These are phyloP conservation scores for Clavariopsis aquatica DNA, from an alignment of 495 filamentous ascomycete species.

Conservation along the genomic window DNA sequence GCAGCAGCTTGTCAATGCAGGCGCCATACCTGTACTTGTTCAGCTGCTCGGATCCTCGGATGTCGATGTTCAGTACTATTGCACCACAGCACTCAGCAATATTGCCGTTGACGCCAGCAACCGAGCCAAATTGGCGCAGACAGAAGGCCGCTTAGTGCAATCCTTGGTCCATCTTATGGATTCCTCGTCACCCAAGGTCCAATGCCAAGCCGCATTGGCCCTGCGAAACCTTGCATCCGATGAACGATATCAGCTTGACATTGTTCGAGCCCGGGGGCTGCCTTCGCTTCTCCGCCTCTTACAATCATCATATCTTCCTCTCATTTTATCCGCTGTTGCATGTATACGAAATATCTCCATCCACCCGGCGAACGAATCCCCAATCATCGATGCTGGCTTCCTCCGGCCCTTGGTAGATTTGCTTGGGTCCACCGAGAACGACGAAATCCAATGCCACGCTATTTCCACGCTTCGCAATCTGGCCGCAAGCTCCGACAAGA, in stretches of 20 bases:
- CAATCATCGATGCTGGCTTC: constrained; percentile 97
- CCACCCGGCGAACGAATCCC: constrained; percentile 98
- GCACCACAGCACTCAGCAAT: constrained; percentile 96
- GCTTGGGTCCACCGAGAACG: constrained; percentile 91
- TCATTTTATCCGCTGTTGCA: constrained; percentile 95
- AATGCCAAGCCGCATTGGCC: constrained; percentile 94
- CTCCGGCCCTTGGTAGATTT: constrained; percentile 90
- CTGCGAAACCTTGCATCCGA: constrained; percentile 95
- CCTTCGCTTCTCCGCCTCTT: constrained; percentile 81
- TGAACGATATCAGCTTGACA: constrained; percentile 97
- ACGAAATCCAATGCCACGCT: constrained; percentile 98
- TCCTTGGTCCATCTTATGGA: constrained; percentile 96
- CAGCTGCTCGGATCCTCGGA: constrained; percentile 88
- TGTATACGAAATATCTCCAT: constrained; percentile 99
- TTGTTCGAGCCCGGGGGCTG: constrained; percentile 84
- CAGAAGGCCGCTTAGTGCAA: constrained; percentile 84
- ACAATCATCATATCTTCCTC: constrained; percentile 89
- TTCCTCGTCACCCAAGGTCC: constrained; percentile 93
- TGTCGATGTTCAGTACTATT: constrained; percentile 99
- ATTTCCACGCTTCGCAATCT: constrained; percentile 96
- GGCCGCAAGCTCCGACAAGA: constrained; percentile 92
- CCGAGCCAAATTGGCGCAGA: constrained; percentile 83
- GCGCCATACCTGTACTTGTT: constrained; percentile 93
- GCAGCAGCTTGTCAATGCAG: constrained; percentile 93
- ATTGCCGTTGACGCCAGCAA: constrained; percentile 94